Percentiles rank a stretch among this genome's conserved stretches.
Evolutionary conservation across 768 basidiomycete genomes (phyloP).

Genomic region (Psilocybe tampanensis): DNA sequence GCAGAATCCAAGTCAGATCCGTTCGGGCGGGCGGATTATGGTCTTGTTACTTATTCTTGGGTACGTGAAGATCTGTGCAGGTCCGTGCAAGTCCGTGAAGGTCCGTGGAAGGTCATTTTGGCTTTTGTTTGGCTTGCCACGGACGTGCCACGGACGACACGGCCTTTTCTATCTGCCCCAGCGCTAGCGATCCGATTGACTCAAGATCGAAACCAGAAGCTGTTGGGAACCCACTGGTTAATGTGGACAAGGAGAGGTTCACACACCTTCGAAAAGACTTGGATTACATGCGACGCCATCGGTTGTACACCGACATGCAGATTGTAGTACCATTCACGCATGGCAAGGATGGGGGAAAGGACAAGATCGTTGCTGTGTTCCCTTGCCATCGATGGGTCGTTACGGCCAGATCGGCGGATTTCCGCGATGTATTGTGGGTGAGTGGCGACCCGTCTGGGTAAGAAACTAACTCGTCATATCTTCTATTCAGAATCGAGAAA

Average conservation of each 20-base stretch:
- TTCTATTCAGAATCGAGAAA: not conserved
- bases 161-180: no score
- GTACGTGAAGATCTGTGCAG: no score
- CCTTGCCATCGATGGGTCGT: not conserved
- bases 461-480: not conserved
- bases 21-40: no score
- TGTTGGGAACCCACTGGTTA: no score
- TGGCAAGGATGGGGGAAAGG: not conserved
- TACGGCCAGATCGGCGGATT: not conserved
- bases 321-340: not conserved
- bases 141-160: no score
- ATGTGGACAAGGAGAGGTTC: not conserved
- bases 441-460: not conserved
- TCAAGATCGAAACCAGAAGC: no score
- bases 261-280: not conserved
- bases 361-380: not conserved
- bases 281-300: not conserved
- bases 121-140: no score
- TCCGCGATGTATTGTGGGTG: not conserved
- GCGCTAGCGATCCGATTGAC: no score
- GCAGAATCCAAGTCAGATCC: no score
- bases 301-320: not conserved
- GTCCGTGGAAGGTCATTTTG: no score
- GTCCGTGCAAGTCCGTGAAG: no score
- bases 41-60: no score